These are phyloP conservation scores for Dissophora ornata DNA, from an alignment of 192 early-diverging fungal genomes.

Conservation along the genomic window DNA sequence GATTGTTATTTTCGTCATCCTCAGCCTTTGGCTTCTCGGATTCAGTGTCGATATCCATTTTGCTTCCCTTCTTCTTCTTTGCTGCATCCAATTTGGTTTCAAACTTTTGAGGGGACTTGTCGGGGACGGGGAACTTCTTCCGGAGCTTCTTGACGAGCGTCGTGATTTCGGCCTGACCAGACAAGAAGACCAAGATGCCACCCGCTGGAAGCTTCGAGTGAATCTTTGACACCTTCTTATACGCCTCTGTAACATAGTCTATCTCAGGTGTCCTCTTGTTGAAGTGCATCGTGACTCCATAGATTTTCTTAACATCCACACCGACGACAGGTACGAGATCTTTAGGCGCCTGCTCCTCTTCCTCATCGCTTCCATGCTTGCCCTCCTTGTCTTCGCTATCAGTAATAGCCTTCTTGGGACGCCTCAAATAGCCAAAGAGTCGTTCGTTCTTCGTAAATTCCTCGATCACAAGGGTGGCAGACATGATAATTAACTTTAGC, in stretches of 20 bases:
- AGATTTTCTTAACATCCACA: constrained; percentile 48
- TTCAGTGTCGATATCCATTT: constrained; percentile 6
- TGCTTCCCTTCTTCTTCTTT: constrained; percentile 12
- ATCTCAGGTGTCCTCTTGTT: constrained; percentile 89
- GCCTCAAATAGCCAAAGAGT: constrained; percentile 56
- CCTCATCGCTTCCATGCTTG: constrained; percentile 13
- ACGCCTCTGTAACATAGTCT: constrained; percentile 89
- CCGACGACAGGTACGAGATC: constrained; percentile 51
- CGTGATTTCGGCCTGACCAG: constrained; percentile 94
- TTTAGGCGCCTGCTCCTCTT: constrained; percentile 22
- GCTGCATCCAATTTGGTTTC: constrained; percentile 5
- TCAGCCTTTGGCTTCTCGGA: constrained; percentile 1
- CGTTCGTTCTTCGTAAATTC: constrained; percentile 91
- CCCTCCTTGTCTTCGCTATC: constrained; percentile 5
- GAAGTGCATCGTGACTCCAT: constrained; percentile 88
- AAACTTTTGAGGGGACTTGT: constrained; percentile 33
- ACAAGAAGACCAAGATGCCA: constrained; percentile 93
- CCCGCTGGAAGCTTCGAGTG: constrained; percentile 92
- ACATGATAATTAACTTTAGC: constrained; percentile 97
- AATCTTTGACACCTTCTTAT: constrained; percentile 94
- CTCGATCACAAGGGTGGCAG: constrained; percentile 95
- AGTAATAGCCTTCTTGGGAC: constrained; percentile 12
- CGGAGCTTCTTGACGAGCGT: constrained; percentile 80
- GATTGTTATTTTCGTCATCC: constrained; percentile 11
- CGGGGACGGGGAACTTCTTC: constrained; percentile 71